Conservation (phyloP, 1,139 yeast genomes). For the Geotrichum fermentans region DNA sequence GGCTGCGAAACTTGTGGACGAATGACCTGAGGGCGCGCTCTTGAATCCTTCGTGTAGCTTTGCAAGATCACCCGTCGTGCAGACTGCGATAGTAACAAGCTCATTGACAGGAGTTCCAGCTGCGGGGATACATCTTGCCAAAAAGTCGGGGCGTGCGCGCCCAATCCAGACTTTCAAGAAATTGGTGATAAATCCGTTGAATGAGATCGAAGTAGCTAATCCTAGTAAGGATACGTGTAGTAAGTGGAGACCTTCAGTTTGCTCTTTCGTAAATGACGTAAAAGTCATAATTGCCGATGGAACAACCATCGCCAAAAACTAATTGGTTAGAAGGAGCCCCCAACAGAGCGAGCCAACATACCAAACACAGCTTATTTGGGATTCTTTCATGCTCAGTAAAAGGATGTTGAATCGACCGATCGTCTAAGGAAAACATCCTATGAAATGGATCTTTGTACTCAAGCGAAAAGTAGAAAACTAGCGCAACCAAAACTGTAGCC, state of each 20-base stretch:
- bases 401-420: conserved; percentile 47
- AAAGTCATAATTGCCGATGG: conserved; percentile 33
- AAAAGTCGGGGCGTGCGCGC: conserved; percentile 73
- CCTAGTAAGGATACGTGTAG: conserved; percentile 45
- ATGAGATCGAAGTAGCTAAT: conserved; percentile 40
- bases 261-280: conserved; percentile 26
- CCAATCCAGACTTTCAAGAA: conserved; percentile 69
- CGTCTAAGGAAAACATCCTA: conserved; percentile 34
- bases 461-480: conserved; percentile 9
- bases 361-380: conserved; percentile 33
- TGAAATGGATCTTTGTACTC: conserved; percentile 33
- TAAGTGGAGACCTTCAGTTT: conserved; percentile 29
- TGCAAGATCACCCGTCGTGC: conserved; percentile 41
- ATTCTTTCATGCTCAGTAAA: conserved; percentile 50
- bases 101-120: conserved; percentile 36
- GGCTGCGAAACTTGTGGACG: conserved; percentile 65
- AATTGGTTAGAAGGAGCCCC: neutral
- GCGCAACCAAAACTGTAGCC: conserved; percentile 8
- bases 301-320: conserved; percentile 30
- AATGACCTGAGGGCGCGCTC: conserved; percentile 80
- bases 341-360: conserved; percentile 1
- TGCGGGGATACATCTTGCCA: conserved; percentile 60
- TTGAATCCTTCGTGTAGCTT: conserved; percentile 59
- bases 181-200: conserved; percentile 49
- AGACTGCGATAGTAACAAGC: conserved; percentile 49